Evolutionary conservation across 441 rosid genomes (phyloP).

Genomic region (Caryocar brasiliense): DNA sequence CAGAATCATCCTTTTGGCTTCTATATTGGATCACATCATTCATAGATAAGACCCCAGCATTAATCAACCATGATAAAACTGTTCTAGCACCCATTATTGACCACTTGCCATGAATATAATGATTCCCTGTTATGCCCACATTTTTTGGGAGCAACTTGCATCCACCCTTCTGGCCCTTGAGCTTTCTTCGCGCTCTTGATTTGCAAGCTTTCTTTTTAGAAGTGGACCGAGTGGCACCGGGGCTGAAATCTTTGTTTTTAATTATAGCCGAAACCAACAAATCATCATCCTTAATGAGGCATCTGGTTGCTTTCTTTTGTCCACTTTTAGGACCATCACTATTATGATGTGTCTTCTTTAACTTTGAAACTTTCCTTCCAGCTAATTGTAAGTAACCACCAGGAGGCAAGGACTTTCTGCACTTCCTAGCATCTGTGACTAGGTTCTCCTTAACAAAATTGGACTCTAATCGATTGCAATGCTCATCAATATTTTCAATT

Average conservation of each 20-base stretch:
- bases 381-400: conserved; percentile 17
- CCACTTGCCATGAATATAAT: conserved; percentile 32
- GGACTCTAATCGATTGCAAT: conserved; percentile 19
- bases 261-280: conserved; percentile 50
- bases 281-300: conserved; percentile 58
- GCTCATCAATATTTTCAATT: conserved; percentile 20
- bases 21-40: conserved; percentile 72
- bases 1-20: conserved; percentile 46
- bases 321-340: conserved; percentile 26
- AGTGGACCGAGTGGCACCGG: conserved; percentile 24
- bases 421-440: conserved; percentile 9
- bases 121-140: conserved; percentile 37
- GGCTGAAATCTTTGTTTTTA: conserved; percentile 40
- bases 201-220: conserved; percentile 37
- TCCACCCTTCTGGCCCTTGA: conserved; percentile 43
- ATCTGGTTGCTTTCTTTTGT: conserved; percentile 33
- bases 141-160: conserved; percentile 65
- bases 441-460: conserved; percentile 21
- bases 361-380: conserved; percentile 23
- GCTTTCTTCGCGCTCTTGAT: conserved; percentile 36
- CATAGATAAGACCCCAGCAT: conserved; percentile 43
- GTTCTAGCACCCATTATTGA: conserved; percentile 49
- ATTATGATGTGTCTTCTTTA: conserved; percentile 24
- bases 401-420: conserved; percentile 14
- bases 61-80: conserved; percentile 70